These are phyloP conservation scores for Aspergillus uvarum DNA, from an alignment of 2,329 filamentous ascomycete species.

Conservation along the genomic window DNA sequence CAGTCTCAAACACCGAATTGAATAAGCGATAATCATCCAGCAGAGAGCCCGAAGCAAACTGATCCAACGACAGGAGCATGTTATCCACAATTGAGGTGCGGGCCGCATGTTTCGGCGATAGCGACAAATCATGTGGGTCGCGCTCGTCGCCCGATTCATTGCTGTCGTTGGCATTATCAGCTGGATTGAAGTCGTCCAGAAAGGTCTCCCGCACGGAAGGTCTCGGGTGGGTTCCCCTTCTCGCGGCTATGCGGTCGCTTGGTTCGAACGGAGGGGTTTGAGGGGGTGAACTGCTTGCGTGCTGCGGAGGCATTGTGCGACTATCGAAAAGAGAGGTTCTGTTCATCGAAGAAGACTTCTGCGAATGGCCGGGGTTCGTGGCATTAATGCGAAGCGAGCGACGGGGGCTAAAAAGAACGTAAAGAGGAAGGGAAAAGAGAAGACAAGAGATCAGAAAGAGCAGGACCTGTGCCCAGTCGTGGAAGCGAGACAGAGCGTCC, in stretches of 20 bases:
- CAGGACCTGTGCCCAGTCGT: neutral
- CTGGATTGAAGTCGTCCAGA: slow-evolving; percentile 35
- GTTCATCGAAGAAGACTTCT: slow-evolving; percentile 10
- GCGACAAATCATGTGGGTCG: slow-evolving; percentile 72
- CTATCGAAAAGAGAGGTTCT: slow-evolving; percentile 18
- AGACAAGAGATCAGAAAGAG: neutral
- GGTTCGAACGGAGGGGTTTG: slow-evolving; percentile 41
- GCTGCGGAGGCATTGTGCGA: slow-evolving; percentile 31
- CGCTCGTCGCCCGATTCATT: slow-evolving; percentile 42
- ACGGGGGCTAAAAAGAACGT: neutral
- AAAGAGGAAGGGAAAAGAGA: neutral
- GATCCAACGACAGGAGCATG: slow-evolving; percentile 90
- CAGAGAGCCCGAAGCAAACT: slow-evolving; percentile 57
- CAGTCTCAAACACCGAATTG: slow-evolving; percentile 44
- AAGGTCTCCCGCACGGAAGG: slow-evolving; percentile 45
- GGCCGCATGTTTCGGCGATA: slow-evolving; percentile 72
- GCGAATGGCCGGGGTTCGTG: neutral
- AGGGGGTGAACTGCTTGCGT: slow-evolving; percentile 37
- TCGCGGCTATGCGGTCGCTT: slow-evolving; percentile 32
- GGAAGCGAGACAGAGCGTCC: neutral
- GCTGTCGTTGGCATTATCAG: slow-evolving; percentile 33
- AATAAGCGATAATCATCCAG: slow-evolving; percentile 40
- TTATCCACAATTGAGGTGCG: slow-evolving; percentile 93
- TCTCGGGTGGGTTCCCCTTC: slow-evolving; percentile 28
- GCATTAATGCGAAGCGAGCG: slow-evolving; percentile 8